Evolutionary conservation across 1,284 basidiomycete genomes (phyloP), one percentile per base, ranked within the genome.

Genomic region (Cryptococcus sp.): DNA sequence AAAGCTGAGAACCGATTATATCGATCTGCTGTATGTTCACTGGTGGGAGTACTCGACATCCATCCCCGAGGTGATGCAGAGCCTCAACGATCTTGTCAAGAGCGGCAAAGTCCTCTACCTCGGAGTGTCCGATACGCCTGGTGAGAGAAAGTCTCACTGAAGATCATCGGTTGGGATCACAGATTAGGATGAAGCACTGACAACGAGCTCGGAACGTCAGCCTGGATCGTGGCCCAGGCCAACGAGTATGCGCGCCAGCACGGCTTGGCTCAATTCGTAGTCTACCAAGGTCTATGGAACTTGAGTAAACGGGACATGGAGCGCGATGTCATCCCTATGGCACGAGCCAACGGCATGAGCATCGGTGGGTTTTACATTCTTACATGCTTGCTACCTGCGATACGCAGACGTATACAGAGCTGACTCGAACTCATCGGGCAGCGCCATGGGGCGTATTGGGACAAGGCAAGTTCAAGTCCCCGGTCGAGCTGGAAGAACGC

Each of bases 321-420:
- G 74, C 78, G 84, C 15, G 85, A 86, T n/a, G 82, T 86, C 62
- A 80, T 87, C 50, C 85, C 84, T 6, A 85, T 86, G 85, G 77
- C 72, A 50, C 75, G 77, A 38, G 67, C 62, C 55, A 80, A 82
- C 52, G 80, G 82, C 51, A 76, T 81, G 78, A 79, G 78, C 0
- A 65, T 82, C 38, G 64, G 65, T 67, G 30, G 53, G 67, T 64
- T 13, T 8, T 20, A 39, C 20, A 11, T 4, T 3, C 8, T 41
- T 8, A 19, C 41, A 25, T 27, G 13, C n/a, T 25, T 40, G 5
- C 8, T 8, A 25, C 8, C 8, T 22, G 17, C 17, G 13, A 47
- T 30, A 38, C 20, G 13, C 40, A n/a, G n/a, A n/a, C n/a, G n/a
- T 39, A 11, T 22, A 15, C 47, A 22, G 27, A 13, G 5, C 13